phyloP scores from a whole-genome alignment of 176 grass and related monocot genomes.

The Elaeis guineensis region DNA sequence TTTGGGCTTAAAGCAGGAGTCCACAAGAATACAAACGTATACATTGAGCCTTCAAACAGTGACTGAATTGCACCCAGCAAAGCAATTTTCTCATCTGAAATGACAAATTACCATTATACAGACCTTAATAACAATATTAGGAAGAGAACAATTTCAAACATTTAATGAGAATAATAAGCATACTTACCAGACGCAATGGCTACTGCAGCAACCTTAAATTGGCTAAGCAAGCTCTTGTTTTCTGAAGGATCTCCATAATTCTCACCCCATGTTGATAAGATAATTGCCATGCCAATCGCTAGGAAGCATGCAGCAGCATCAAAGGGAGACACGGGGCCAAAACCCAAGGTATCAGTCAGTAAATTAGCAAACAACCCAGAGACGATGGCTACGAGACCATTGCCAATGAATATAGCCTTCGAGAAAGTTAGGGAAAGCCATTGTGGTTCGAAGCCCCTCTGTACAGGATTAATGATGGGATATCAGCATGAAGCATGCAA shows the following conservation, averaged over 20 bases:
- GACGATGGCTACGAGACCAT: constrained; percentile 15
- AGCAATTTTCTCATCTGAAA: constrained; percentile 19
- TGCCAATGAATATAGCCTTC: constrained; percentile 20
- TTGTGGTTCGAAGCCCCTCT: constrained; percentile 18
- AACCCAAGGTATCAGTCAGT: constrained; percentile 12
- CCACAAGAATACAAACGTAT: constrained; percentile 20
- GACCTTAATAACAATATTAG: background rate
- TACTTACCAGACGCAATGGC: constrained; percentile 20
- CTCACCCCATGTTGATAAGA: constrained; percentile 18
- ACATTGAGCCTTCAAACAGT: constrained; percentile 21
- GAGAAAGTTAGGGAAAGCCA: constrained; percentile 22
- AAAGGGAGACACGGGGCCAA: constrained; percentile 15
- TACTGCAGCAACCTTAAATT: constrained; percentile 13
- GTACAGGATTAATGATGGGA: background rate
- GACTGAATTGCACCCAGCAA: constrained; percentile 21
- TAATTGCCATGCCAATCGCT: constrained; percentile 17
- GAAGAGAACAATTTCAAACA: no score
- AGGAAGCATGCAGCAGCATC: constrained; percentile 24
- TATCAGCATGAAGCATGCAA: no score
- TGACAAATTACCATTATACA: background rate
- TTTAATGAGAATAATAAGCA: background rate
- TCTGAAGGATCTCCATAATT: constrained; percentile 21
- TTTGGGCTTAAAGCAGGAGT: constrained; percentile 20
- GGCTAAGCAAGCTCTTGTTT: constrained; percentile 11
- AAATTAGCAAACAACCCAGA: constrained; percentile 17